phyloP scores from a whole-genome alignment of 2,329 filamentous ascomycete species.

The Ophiostoma piceae region DNA sequence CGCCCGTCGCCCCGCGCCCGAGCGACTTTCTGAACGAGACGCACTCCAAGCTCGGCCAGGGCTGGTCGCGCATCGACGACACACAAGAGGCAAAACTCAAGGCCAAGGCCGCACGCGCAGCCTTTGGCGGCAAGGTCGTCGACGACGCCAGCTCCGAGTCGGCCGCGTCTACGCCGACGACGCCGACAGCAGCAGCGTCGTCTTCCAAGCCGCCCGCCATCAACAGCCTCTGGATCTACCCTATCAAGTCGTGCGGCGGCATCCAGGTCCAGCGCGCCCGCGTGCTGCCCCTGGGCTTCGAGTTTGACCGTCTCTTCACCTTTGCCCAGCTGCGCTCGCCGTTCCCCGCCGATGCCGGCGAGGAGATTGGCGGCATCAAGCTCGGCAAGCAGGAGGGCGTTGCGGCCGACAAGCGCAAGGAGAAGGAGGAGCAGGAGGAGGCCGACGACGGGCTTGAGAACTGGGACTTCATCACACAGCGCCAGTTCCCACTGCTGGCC shows the following conservation, averaged over 20 bases:
- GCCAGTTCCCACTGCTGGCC: conserved; percentile 65
- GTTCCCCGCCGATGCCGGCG: conserved; percentile 40
- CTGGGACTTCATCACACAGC: conserved; percentile 69
- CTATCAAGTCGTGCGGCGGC: conserved; percentile 74
- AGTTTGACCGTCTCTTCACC: conserved; percentile 76
- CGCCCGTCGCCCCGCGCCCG: conserved; percentile 48
- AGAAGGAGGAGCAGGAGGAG: conserved; percentile 35
- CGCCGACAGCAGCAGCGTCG: conserved; percentile 23
- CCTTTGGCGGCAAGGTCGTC: background rate
- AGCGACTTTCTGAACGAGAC: conserved; percentile 53
- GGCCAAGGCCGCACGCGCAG: background rate
- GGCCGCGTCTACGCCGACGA: background rate
- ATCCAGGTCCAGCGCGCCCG: conserved; percentile 64
- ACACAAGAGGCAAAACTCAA: conserved; percentile 21
- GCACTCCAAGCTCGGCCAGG: conserved; percentile 46
- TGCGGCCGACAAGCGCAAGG: background rate
- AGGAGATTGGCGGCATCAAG: conserved; percentile 14
- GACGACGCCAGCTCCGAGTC: background rate
- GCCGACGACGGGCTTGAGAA: conserved; percentile 41
- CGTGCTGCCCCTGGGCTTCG: conserved; percentile 63
- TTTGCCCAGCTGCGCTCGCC: conserved; percentile 63
- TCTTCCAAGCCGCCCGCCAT: conserved; percentile 30
- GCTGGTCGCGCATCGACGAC: conserved; percentile 38
- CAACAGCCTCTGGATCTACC: conserved; percentile 71
- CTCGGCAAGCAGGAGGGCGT: background rate